Evolutionary conservation across 1,284 basidiomycete genomes (phyloP).

Genomic region (Volvariella volvacea): DNA sequence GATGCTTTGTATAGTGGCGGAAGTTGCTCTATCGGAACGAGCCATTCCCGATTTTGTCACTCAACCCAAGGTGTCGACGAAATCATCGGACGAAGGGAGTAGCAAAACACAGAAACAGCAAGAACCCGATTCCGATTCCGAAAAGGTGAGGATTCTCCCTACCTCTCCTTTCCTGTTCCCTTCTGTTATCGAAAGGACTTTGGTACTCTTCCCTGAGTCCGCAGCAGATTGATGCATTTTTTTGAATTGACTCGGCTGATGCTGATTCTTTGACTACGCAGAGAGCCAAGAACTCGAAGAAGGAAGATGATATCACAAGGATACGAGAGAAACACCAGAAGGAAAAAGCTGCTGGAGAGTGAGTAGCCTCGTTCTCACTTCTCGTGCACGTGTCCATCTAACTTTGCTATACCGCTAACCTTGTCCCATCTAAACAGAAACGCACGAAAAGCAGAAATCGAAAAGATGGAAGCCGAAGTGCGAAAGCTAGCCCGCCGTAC

Average conservation of each 20-base stretch:
- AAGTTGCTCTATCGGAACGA: constrained; percentile 20
- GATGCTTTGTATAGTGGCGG: background rate
- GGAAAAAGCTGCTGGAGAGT: constrained; percentile 56
- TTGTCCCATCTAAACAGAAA: too few relatives aligned
- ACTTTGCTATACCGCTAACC: background rate
- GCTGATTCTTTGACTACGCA: constrained; percentile 11
- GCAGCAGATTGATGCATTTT: constrained; percentile 4
- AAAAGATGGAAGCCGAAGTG: constrained; percentile 83
- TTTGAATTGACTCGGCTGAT: background rate
- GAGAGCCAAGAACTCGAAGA: constrained; percentile 29
- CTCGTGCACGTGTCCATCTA: background rate
- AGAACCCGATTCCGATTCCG: background rate
- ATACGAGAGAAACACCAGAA: constrained; percentile 58
- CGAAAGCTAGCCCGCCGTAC: constrained; percentile 56
- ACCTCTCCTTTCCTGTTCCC: too few relatives aligned
- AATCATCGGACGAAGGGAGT: constrained; percentile 7
- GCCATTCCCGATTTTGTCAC: constrained; percentile 28
- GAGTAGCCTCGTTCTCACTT: constrained; percentile 14
- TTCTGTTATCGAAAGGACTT: too few relatives aligned
- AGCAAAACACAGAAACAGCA: constrained; percentile 9
- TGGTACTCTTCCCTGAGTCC: too few relatives aligned
- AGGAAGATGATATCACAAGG: constrained; percentile 52
- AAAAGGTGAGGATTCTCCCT: background rate
- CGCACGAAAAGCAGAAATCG: constrained; percentile 72
- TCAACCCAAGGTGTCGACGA: constrained; percentile 15